Evolutionary conservation across 768 basidiomycete species (phyloP).

Genomic region (Lactarius quietus): DNA sequence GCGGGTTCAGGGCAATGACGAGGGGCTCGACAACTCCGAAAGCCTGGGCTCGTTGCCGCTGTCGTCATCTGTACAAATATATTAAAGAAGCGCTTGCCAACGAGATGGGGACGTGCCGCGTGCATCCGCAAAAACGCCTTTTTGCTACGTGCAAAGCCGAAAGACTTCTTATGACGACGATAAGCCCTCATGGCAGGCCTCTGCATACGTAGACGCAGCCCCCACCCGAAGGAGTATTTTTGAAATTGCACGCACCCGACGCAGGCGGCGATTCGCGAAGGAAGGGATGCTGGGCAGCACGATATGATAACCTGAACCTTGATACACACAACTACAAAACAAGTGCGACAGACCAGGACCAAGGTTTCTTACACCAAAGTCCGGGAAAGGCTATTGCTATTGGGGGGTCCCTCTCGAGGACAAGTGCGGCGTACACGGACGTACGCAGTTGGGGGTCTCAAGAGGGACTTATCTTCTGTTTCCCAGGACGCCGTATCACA

Average conservation of each 20-base stretch:
- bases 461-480: not conserved
- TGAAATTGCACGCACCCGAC: not conserved
- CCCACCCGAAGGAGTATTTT: not conserved
- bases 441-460: not conserved
- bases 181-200: not conserved
- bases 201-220: not conserved
- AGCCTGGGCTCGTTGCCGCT: constrained; percentile 13
- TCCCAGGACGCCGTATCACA: constrained; percentile 16
- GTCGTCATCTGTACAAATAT: constrained; percentile 16
- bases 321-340: not conserved
- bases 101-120: constrained; percentile 5
- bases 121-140: not conserved
- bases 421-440: not conserved
- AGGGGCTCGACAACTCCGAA: constrained; percentile 16
- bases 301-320: constrained; percentile 7
- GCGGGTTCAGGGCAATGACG: constrained; percentile 21
- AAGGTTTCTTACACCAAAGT: constrained; percentile 1
- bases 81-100: constrained; percentile 1
- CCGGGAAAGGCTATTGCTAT: not conserved
- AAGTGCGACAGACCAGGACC: not conserved
- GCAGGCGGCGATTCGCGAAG: constrained; percentile 7
- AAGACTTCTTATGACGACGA: constrained; percentile 20
- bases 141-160: not conserved
- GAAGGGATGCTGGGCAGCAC: not conserved
- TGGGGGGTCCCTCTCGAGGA: not conserved